Evolutionary conservation across 768 basidiomycete genomes (phyloP).

Genomic region (Megacollybia marginata): DNA sequence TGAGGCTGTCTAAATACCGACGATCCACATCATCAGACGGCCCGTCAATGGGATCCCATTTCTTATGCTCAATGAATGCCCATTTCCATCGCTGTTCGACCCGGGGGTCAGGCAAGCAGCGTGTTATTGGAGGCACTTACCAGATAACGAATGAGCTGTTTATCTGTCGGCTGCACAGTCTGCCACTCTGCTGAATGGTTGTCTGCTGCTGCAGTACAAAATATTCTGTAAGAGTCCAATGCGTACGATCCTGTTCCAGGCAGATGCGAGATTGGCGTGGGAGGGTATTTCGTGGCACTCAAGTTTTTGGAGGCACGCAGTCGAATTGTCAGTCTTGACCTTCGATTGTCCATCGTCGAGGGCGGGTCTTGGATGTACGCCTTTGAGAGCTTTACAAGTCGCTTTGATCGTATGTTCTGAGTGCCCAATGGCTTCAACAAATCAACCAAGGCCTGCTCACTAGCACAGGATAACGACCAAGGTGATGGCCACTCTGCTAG

Average conservation of each 20-base stretch:
- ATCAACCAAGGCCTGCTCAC: conserved; percentile 32
- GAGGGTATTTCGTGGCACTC: conserved; percentile 27
- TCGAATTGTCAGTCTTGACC: conserved; percentile 3
- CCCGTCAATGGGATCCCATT: conserved; percentile 44
- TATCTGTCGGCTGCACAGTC: conserved; percentile 54
- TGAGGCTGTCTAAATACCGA: conserved; percentile 21
- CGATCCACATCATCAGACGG: conserved; percentile 28
- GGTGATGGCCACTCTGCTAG: conserved; percentile 54
- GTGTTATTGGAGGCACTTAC: conserved; percentile 29
- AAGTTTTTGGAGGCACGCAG: conserved; percentile 8
- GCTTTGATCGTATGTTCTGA: conserved; percentile 45
- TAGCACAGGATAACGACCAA: conserved; percentile 39
- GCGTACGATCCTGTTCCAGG: conserved; percentile 68
- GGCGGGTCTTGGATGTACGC: conserved; percentile 42
- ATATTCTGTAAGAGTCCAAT: conserved; percentile 71
- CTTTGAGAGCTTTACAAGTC: conserved; percentile 47
- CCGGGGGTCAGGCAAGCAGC: too few relatives aligned
- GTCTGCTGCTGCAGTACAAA: conserved; percentile 33
- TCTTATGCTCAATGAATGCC: conserved; percentile 45
- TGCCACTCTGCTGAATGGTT: conserved; percentile 49
- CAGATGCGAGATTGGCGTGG: conserved; percentile 47
- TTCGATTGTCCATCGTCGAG: conserved; percentile 17
- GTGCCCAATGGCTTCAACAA: conserved; percentile 52
- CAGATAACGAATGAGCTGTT: conserved; percentile 61
- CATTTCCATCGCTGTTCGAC: conserved; percentile 60